A percentile compares a stretch with the other conserved stretches of the same genome.
These are phyloP conservation scores for Penicillium paradoxum DNA, from an alignment of 495 filamentous ascomycete species.

Conservation along the genomic window DNA sequence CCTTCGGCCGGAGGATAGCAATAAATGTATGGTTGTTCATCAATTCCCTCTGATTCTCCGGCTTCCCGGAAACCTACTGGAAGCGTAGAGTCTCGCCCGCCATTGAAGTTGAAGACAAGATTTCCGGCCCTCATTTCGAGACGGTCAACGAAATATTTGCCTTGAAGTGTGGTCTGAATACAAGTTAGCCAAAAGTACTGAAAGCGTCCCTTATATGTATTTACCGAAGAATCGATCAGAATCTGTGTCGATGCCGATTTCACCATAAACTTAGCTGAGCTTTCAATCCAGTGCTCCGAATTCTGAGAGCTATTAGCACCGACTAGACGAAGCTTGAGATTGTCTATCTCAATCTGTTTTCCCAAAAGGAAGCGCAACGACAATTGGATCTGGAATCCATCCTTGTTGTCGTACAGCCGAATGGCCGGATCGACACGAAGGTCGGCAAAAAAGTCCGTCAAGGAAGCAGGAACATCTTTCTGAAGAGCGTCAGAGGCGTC, in stretches of 20 bases:
- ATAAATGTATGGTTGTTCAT: slow-evolving; percentile 41
- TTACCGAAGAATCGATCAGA: slow-evolving; percentile 38
- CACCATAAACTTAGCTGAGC: slow-evolving; percentile 26
- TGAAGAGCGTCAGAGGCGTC: slow-evolving; percentile 55
- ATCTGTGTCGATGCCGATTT: slow-evolving; percentile 37
- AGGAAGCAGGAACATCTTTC: slow-evolving; percentile 59
- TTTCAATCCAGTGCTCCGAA: slow-evolving; percentile 43
- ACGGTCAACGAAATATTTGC: slow-evolving; percentile 70
- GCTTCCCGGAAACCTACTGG: slow-evolving; percentile 42
- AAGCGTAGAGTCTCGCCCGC: slow-evolving; percentile 29
- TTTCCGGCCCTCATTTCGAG: slow-evolving; percentile 65
- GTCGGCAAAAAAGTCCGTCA: slow-evolving; percentile 69
- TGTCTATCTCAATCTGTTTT: slow-evolving; percentile 62
- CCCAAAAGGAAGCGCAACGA: slow-evolving; percentile 66
- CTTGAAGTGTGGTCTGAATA: slow-evolving; percentile 58
- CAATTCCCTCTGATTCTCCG: slow-evolving; percentile 30
- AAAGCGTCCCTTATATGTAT: slow-evolving; percentile 1
- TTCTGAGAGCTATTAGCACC: slow-evolving; percentile 29
- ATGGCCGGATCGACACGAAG: slow-evolving; percentile 65
- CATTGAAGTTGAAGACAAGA: slow-evolving; percentile 51
- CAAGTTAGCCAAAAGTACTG: slow-evolving; percentile 20
- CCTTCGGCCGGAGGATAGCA: slow-evolving; percentile 47
- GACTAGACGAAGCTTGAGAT: slow-evolving; percentile 61
- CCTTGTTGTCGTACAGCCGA: slow-evolving; percentile 62
- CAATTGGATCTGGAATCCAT: slow-evolving; percentile 72